A percentile compares a stretch with the other conserved stretches of the same genome.
Evolutionary conservation across 805 yeast species (phyloP).

Genomic region (Alloascoidea africana): DNA sequence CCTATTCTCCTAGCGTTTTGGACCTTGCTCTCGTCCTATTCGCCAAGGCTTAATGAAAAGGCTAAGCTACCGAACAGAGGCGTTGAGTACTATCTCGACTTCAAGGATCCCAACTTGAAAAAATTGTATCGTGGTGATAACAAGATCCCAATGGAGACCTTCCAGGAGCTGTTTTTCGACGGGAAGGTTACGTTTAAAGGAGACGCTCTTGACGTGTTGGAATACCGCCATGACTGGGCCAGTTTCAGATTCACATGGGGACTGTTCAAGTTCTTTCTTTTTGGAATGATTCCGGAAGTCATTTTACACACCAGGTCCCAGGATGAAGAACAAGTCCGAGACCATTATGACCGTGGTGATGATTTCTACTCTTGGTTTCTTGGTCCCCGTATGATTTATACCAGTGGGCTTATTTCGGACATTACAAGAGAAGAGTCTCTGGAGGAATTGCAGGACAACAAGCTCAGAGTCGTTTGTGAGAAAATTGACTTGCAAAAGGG

Average conservation of each 20-base stretch:
- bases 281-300: slow-evolving; percentile 88
- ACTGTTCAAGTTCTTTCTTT: slow-evolving; percentile 63
- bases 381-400: slow-evolving; percentile 90
- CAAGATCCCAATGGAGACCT: slow-evolving; percentile 86
- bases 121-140: slow-evolving; percentile 53
- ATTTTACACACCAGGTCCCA: slow-evolving; percentile 84
- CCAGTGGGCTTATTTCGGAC: slow-evolving; percentile 73
- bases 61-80: slow-evolving; percentile 64
- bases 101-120: slow-evolving; percentile 58
- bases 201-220: slow-evolving; percentile 71
- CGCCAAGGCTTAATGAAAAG: slow-evolving; percentile 73
- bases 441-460: slow-evolving; percentile 69
- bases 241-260: slow-evolving; percentile 62
- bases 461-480: slow-evolving; percentile 75
- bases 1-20: slow-evolving; percentile 76
- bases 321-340: slow-evolving; percentile 94
- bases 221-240: slow-evolving; percentile 88
- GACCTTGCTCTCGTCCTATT: slow-evolving; percentile 61
- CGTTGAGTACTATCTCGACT: slow-evolving; percentile 65
- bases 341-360: slow-evolving; percentile 92
- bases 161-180: slow-evolving; percentile 76
- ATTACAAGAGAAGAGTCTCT: slow-evolving; percentile 57
- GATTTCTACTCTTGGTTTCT: slow-evolving; percentile 89
- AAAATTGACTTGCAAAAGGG: slow-evolving; percentile 62
- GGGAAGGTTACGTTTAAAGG: slow-evolving; percentile 80